Evolutionary conservation across 805 yeast genomes (phyloP).

Genomic region (Lipomyces japonicus): DNA sequence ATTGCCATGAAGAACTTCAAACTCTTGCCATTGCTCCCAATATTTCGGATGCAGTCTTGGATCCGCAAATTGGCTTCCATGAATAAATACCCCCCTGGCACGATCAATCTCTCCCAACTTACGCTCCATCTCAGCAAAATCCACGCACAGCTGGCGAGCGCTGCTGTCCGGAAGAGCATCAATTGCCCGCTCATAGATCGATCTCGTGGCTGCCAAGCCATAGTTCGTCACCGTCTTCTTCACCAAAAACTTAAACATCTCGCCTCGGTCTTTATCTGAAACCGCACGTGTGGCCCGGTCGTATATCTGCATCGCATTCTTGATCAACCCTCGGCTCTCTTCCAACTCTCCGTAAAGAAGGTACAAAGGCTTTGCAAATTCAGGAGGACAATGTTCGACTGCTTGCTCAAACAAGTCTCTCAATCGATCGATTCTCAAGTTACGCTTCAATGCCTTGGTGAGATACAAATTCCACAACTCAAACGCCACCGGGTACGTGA

Average conservation of each 20-base stretch:
- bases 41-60: slow-evolving; percentile 37
- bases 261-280: slow-evolving; percentile 36
- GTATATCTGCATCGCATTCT: slow-evolving; percentile 50
- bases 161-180: slow-evolving; percentile 45
- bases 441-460: slow-evolving; percentile 44
- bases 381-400: slow-evolving; percentile 49
- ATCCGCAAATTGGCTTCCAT: slow-evolving; percentile 46
- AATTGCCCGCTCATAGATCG: slow-evolving; percentile 52
- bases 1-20: slow-evolving; percentile 69
- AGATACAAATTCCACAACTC: slow-evolving; percentile 74
- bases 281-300: slow-evolving; percentile 41
- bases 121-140: slow-evolving; percentile 58
- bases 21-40: slow-evolving; percentile 71
- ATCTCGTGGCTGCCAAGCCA: slow-evolving; percentile 46
- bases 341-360: slow-evolving; percentile 62
- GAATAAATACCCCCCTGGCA: slow-evolving; percentile 59
- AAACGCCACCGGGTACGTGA: slow-evolving; percentile 56
- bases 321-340: slow-evolving; percentile 48
- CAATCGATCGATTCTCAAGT: slow-evolving; percentile 48
- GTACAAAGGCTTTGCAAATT: slow-evolving; percentile 48
- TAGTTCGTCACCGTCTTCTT: slow-evolving; percentile 41
- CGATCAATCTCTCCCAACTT: slow-evolving; percentile 51
- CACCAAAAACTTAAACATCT: slow-evolving; percentile 46
- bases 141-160: slow-evolving; percentile 45
- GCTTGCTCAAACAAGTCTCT: slow-evolving; percentile 75